phyloP scores from a whole-genome alignment of 202 grass and related monocot genomes.

The Saccharum hybrid region DNA sequence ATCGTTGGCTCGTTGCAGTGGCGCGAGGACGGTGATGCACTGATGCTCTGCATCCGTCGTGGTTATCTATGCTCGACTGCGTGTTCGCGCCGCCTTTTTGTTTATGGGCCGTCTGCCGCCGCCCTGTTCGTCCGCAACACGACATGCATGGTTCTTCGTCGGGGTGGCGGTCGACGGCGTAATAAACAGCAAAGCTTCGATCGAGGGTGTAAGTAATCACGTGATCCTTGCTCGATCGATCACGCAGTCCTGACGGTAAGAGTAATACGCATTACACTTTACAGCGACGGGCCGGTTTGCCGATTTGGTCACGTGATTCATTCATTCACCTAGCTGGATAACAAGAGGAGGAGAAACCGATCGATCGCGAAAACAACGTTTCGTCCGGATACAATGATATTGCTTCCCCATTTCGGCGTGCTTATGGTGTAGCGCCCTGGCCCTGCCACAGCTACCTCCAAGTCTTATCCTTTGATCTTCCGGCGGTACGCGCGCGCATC shows the following conservation, averaged over 20 bases:
- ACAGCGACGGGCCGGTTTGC: no score
- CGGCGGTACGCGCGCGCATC: no score
- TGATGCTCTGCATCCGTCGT: no score
- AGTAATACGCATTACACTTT: no score
- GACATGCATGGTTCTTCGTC: slow-evolving; percentile 2
- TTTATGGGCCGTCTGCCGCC: background rate
- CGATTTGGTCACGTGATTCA: background rate
- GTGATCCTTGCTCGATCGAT: background rate
- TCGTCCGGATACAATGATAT: slow-evolving; percentile 6
- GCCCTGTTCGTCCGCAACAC: background rate
- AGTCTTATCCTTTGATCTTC: no score
- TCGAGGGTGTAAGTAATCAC: background rate
- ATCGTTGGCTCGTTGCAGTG: no score
- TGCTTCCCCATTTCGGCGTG: background rate
- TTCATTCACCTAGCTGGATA: background rate
- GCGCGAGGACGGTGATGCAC: no score
- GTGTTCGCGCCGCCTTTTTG: background rate
- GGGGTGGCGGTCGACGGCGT: background rate
- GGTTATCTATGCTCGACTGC: background rate
- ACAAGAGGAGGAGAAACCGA: background rate
- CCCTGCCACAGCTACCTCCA: no score
- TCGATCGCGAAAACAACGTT: background rate
- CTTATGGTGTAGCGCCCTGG: background rate
- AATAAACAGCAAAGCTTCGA: background rate
- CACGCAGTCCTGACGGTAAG: no score